Evolutionary conservation across 257 asterid species (phyloP).

Genomic region (Solanum tarijense): DNA sequence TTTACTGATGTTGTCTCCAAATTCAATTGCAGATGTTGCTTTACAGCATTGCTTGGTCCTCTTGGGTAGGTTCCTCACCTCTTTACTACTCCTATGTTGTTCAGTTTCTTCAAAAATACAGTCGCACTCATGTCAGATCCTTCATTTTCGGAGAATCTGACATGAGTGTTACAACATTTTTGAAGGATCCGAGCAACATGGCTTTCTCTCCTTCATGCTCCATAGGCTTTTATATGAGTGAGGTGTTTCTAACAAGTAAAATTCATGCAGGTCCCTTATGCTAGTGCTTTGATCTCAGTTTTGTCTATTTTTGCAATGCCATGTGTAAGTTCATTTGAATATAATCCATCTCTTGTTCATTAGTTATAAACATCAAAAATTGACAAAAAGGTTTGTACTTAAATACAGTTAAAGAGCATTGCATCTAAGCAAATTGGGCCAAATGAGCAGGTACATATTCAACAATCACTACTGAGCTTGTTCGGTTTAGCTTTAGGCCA

Average conservation of each 20-base stretch:
- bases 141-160: background rate
- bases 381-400: background rate
- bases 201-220: background rate
- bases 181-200: background rate
- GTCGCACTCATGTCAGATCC: background rate
- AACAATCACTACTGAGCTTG: background rate
- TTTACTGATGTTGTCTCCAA: background rate
- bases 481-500: background rate
- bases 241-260: background rate
- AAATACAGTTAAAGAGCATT: constrained; percentile 68
- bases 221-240: background rate
- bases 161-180: background rate
- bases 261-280: constrained; percentile 68
- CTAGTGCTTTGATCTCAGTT: constrained; percentile 44
- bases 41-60: constrained; percentile 83
- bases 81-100: background rate
- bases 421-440: constrained; percentile 92
- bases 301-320: constrained; percentile 63
- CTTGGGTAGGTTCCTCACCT: constrained; percentile 47
- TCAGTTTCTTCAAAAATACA: background rate
- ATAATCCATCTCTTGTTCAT: background rate
- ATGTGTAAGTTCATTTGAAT: constrained; percentile 41
- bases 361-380: background rate
- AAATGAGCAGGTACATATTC: constrained; percentile 55
- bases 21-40: constrained; percentile 55